Base-by-base conservation (phyloP, 129 eudicot species). In the Pittosporum tobira region DNA sequence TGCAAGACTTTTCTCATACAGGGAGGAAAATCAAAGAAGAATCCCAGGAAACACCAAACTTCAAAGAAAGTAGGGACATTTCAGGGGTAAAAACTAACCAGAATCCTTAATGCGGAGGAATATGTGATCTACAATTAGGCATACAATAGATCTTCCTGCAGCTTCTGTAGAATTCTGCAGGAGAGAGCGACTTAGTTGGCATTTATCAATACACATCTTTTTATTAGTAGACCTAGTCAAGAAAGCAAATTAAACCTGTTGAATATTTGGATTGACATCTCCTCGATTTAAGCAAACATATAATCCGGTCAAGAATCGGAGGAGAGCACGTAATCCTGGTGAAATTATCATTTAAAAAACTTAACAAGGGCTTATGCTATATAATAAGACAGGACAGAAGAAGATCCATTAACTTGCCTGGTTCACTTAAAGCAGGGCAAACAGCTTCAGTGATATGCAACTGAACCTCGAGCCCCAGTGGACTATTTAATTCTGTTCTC, bases 401-500 rank as follows among this genome's bases (percentile, higher is more conserved):
- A 40, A 19, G 48, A 51, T 10, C 25, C 20, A 9, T 43, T 20
- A 9, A 77, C 80, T 68, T 62, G 80, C 99, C 99, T 76, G 95
- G 98, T 78, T 90, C 98, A 69, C 98, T 90, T 59, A 90, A 76
- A 68, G 95, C 88, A 68, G 99, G 99, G 79, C 96, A 87, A 67
- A 87, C 90, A 42, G 87, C 99, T 81, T 91, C 99, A 23, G 85
- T 76, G 22, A 91, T 83, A 77, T 87, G 99, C 54, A 91, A 57
- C 51, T 84, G 87, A 58, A 83, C 90, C 67, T 91, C 96, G 61
- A 91, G 88, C 64, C 96, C 99, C 44, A 91, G 70, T 49, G 99
- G 96, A 75, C 77, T 70, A 72, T 91, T 91, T 48, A 83, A 81
- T 49, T 81, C 88, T 36, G 99, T 91, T 71, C 96, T 83, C 63